Evolutionary conservation across 1,284 basidiomycete genomes (phyloP).

Genomic region (Tylopilus sp.): DNA sequence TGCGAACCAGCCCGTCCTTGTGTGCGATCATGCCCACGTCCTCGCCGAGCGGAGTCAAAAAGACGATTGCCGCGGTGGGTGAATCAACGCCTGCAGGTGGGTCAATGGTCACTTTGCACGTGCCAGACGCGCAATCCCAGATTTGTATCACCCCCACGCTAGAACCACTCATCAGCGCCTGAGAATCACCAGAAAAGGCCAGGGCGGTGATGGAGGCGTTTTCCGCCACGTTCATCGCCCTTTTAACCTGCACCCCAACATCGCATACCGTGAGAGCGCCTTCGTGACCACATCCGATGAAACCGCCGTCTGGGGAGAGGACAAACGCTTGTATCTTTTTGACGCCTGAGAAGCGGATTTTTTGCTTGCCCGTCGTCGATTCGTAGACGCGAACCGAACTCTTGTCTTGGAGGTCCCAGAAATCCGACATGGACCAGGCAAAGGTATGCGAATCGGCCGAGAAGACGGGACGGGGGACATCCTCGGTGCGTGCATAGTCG

Average conservation of each 20-base stretch:
- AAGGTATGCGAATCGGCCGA: conserved; percentile 21
- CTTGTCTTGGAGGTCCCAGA: conserved; percentile 12
- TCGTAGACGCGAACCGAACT: conserved; percentile 24
- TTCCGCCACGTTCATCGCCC: conserved; percentile 4
- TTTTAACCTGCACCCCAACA: conserved; percentile 12
- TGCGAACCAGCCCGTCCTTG: conserved; percentile 13
- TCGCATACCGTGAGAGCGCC: conserved; percentile 22
- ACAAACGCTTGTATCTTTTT: conserved; percentile 20
- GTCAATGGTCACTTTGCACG: conserved; percentile 10
- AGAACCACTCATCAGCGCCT: conserved; percentile 18
- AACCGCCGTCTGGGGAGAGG: conserved; percentile 9
- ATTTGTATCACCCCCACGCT: conserved; percentile 9
- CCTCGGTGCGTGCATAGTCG: conserved; percentile 5
- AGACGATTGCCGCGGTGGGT: conserved; percentile 4
- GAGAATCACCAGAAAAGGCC: conserved; percentile 17
- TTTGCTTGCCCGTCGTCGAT: conserved; percentile 16
- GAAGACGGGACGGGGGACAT: conserved; percentile 15
- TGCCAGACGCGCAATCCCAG: conserved; percentile 16
- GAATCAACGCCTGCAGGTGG: conserved; percentile 1
- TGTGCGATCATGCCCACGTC: conserved; percentile 14
- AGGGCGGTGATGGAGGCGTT: conserved; percentile 15
- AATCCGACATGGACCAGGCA: conserved; percentile 22
- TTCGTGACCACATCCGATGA: conserved; percentile 25
- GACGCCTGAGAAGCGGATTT: conserved; percentile 14
- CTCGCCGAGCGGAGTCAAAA: conserved; percentile 11